Conservation (phyloP, 1,139 yeast species). For the Yamadazyma friedrichii region DNA sequence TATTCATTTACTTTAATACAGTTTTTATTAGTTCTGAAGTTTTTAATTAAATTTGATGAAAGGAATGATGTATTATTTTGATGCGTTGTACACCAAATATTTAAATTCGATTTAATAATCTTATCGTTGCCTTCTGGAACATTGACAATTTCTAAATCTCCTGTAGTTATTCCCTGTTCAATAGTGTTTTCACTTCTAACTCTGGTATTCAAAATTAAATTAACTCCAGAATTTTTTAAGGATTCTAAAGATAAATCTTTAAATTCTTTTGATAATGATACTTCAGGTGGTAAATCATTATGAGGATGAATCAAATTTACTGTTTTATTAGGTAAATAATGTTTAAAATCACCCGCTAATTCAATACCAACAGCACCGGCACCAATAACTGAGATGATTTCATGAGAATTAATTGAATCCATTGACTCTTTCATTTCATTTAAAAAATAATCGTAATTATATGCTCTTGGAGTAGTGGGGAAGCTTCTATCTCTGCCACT, state of each 20-base stretch:
- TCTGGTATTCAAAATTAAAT: constrained; percentile 24
- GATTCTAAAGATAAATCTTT: constrained; percentile 26
- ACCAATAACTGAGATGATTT: constrained; percentile 38
- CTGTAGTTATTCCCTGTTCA: constrained; percentile 16
- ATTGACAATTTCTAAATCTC: constrained; percentile 29
- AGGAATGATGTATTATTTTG: constrained; percentile 37
- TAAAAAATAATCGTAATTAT: constrained; percentile 25
- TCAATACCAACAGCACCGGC: constrained; percentile 56
- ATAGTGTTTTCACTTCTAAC: constrained; percentile 20
- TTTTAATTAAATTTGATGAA: constrained; percentile 15
- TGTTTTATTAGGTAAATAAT: constrained; percentile 30
- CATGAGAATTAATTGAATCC: constrained; percentile 20
- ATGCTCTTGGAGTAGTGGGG: constrained; percentile 53
- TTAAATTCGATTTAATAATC: constrained; percentile 30
- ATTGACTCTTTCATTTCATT: constrained; percentile 35
- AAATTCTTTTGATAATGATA: constrained; percentile 27
- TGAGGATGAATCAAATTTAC: constrained; percentile 45
- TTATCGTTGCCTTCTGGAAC: constrained; percentile 14
- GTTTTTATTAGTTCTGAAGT: constrained; percentile 25
- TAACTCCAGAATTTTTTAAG: constrained; percentile 21
- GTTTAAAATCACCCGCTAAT: constrained; percentile 46
- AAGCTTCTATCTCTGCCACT: constrained; percentile 52
- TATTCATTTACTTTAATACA: constrained; percentile 36
- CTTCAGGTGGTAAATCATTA: constrained; percentile 39
- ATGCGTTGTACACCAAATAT: constrained; percentile 47